Base-by-base conservation (phyloP, 257 asterid species). In the Agastache rugosa region DNA sequence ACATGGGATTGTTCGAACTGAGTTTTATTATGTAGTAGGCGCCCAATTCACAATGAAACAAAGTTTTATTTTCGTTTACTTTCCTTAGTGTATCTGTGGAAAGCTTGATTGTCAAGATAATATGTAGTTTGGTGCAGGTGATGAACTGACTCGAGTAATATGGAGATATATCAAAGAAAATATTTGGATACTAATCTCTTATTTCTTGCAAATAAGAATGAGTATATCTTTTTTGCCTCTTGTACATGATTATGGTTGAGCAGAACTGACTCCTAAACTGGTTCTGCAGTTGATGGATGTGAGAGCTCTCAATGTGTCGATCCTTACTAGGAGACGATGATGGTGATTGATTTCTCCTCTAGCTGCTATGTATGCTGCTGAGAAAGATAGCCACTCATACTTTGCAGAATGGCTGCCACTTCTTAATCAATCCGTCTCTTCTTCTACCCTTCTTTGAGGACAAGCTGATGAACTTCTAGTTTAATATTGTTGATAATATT, bases 291-390 rank as follows among this genome's bases (percentile, higher is more conserved):
- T n/a, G n/a, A n/a, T n/a, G n/a, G n/a, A n/a, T n/a, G n/a, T n/a
- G n/a, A 51, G 4, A 51, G 3, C 12, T 8, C 59, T 19, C 11
- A 3, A 14, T 51, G 1, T 51, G 59, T 53, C 7, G 1, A 31
- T 31, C 7, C 37, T 31, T 31, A 31, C 37, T 31, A 31, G 7
- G 6, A 5, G 37, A 31, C 7, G 37, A 31, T 31, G 37, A 31
- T 31, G 37, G 37, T 31, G 37, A 31, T 31, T 31, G 7, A 5
- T 31, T 31, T n/a, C 0, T 55, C 97, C 98, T 81, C 84, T 91
- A 20, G 89, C 91, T 20, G 96, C 94, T 67, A 81, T 87, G 77
- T 88, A 90, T 51, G 86, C 81, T 70, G 87, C 97, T 25, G 93
- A 87, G 7, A 42, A 11, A 42, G 48, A 72, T 5, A 31, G 37